phyloP scores from a whole-genome alignment of 805 yeast species.

The Spathaspora passalidarum region DNA sequence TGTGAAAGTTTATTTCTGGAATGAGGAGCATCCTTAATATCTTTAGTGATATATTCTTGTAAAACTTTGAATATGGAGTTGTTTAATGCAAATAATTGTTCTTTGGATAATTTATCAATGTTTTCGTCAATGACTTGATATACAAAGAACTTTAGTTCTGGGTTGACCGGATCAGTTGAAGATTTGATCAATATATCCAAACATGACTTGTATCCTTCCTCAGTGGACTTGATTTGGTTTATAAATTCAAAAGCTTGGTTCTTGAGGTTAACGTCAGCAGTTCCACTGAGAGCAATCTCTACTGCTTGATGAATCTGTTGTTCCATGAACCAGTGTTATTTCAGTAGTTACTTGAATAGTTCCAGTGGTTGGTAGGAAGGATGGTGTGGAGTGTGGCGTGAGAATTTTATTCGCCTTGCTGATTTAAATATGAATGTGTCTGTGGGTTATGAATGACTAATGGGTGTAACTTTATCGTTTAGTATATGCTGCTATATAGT shows the following conservation, averaged over 20 bases:
- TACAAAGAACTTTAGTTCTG: conserved; percentile 61
- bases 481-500: no score
- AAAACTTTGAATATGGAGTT: conserved; percentile 47
- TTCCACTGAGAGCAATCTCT: conserved; percentile 71
- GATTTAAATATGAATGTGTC: no score
- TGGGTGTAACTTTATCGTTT: not conserved
- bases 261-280: conserved; percentile 58
- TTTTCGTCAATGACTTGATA: conserved; percentile 67
- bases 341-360: not conserved
- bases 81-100: conserved; percentile 46
- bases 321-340: conserved; percentile 21
- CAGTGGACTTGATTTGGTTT: conserved; percentile 49
- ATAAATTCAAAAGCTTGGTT: conserved; percentile 54
- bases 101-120: conserved; percentile 41
- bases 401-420: no score
- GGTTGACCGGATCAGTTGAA: conserved; percentile 30
- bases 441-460: not conserved
- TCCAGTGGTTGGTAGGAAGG: not conserved
- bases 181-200: conserved; percentile 41
- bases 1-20: conserved; percentile 36
- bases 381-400: not conserved
- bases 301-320: conserved; percentile 86
- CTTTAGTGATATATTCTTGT: conserved; percentile 16
- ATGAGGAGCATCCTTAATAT: conserved; percentile 26
- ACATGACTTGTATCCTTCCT: conserved; percentile 56